These are phyloP conservation scores for Tylopilus cervinicoccineus DNA, from an alignment of 768 basidiomycete genomes.

Conservation along the genomic window DNA sequence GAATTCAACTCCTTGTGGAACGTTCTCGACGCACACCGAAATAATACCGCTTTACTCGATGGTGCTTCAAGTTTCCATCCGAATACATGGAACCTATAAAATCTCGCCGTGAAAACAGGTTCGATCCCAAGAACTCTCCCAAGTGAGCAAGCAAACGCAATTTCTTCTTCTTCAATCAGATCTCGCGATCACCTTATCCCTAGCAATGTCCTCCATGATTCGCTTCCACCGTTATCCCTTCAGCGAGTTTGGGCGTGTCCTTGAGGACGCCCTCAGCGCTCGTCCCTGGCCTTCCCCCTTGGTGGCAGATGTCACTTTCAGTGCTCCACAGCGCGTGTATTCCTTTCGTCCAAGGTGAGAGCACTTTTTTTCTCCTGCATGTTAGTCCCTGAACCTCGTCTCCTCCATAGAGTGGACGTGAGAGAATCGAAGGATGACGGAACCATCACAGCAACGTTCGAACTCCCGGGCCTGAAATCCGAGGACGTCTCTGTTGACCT, in stretches of 20 bases:
- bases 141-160: background rate
- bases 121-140: background rate
- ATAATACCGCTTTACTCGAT: background rate
- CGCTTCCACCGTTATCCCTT: slow-evolving; percentile 4
- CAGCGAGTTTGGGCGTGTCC: background rate
- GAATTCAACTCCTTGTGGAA: background rate
- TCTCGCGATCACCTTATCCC: slow-evolving; percentile 3
- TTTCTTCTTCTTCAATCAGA: background rate
- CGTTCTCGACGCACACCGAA: background rate
- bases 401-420: slow-evolving; percentile 47
- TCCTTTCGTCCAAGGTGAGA: slow-evolving; percentile 22
- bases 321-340: background rate
- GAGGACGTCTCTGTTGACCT: slow-evolving; percentile 46
- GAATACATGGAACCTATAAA: background rate
- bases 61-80: background rate
- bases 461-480: slow-evolving; percentile 51
- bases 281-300: slow-evolving; percentile 18
- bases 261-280: slow-evolving; percentile 1
- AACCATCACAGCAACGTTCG: slow-evolving; percentile 48
- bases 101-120: background rate
- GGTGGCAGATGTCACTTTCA: background rate
- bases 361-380: background rate
- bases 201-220: background rate
- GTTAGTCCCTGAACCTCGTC: no score
- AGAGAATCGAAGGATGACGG: slow-evolving; percentile 41